Evolutionary conservation across 1,284 basidiomycete species (phyloP), one percentile per base, ranked within the genome.

Genomic region (Ceratobasidium theobromae): DNA sequence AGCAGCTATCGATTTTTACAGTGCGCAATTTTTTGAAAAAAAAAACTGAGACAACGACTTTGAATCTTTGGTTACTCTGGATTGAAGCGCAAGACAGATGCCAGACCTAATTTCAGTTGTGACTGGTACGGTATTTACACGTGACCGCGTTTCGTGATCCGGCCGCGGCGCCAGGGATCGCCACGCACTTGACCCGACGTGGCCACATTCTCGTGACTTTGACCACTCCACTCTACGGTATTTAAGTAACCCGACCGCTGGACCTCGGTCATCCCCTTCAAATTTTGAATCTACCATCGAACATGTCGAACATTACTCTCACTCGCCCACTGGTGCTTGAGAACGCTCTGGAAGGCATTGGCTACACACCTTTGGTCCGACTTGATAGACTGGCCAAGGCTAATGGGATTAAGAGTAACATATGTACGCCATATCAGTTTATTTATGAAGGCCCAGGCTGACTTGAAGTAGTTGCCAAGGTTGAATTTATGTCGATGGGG

Each of bases 401-500:
- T 38, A 83, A 94, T 70, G 89, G 86, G 1, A 78, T 98, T 55
- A 86, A 88, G 76, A 98, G 96, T 79, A 98, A 97, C 76, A 81
- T 98, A 23, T 77, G 93, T 96, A 75, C 74, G 93, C 81, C 23
- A 33, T 53, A 40, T 53, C 40, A 2, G 5, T 18, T 53, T 40
- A 18, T 41, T 23, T 52, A 48, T 32, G 33, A 53, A 40, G 48
- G 32, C 40, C 5, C 33, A 67, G 27, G 64, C 53, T 27, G 25
- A 14, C 23, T 25, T 58, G 27, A 12, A 4, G 12, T 68, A 94
- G 90, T 97, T 73, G 95, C 84, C 30, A 98, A 98, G 77, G 82
- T 90, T 51, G 96, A 99, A 73, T 97, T 86, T 76, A 86, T 92
- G 73, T 96, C 93, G 25, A 88, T 87, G 1, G 96, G 96, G 11